Evolutionary conservation across 305 asterid species (phyloP), one percentile per base, ranked within the genome.

Genomic region (Fraxinus floribunda): DNA sequence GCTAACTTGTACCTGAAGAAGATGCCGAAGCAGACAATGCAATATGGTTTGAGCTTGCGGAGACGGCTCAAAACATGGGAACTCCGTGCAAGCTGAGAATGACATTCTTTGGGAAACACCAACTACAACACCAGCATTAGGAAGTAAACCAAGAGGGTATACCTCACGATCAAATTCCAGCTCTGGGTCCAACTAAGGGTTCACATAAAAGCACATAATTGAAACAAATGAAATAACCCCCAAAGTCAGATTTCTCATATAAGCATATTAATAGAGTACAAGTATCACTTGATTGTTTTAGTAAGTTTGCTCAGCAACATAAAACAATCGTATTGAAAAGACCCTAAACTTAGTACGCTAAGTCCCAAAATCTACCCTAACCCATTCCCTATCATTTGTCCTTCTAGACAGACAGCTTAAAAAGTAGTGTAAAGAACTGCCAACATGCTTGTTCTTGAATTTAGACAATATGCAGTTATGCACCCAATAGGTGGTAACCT

Each of bases 101-200:
- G 99, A 97, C 97, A 97, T 90, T 91, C 98, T 93, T 90, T 97
- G 99, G 84, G 97, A 92, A 83, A 94, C 98, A 76, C 99, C 99
- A 87, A 97, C 99, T 76, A 97, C 98, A 79, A 97, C 97, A 81
- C 99, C 99, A 46, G 97, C 96, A 85, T 90, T 95, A 49, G 99
- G 98, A 87, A 97, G 98, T 78, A 97, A 87, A 87, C 99, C 99
- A 85, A 97, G 95, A 30, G 99, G 98, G 84, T 97, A 97, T 26
- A 97, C 97, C 92, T 97, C 99, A 76, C 99, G 97, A 87, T 97
- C 99, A 86, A 97, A 97, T 87, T 97, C 99, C 89, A 97, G 92
- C 87, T 97, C 98, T 6, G 99, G 99, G 82, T 97, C 99, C 97
- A 97, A 88, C 99, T 97, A 89, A 81, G 83, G 76, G 72, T 87